Base-by-base conservation (phyloP, 331 rosid species). In the Erythrophleum ivorense region DNA sequence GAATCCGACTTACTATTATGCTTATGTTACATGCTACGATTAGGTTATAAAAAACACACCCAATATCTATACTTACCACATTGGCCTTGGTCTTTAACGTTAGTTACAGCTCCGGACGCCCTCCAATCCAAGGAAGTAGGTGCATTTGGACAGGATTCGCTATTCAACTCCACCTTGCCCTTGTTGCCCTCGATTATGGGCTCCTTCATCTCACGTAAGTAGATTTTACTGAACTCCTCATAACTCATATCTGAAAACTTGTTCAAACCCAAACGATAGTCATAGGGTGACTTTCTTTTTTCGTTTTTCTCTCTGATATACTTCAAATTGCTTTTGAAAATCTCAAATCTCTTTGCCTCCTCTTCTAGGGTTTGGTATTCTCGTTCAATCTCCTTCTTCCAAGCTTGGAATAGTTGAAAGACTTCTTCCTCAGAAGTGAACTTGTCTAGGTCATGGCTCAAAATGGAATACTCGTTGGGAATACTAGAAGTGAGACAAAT, bases 111-210 rank as follows among this genome's bases (percentile, higher is more conserved):
- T 34, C 88, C 91, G 15, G 21, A 64, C 12, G 79, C 49, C 82
- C 91, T 84, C 91, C 91, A 88, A 86, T 86, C 91, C 70, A 79
- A 82, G 77, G 85, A 62, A 1, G 81, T 40, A 80, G 90, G 80
- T 19, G 84, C 86, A 54, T 71, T 16, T 11, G 40, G 18, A 77
- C 85, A 85, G 5, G 85, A 50, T 21, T 38, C 38, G 74, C 57
- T 31, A 59, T 38, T 49, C 50, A 6, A 15, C 57, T 33, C 4
- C 13, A 2, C 4, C 29, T 74, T 34, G 58, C 86, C 73, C 10
- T 11, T 49, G 29, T 7, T 84, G 49, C 71, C 36, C 14, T 3
- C 59, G 33, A 43, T 2, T 21, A 9, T 19, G 1, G 92, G 85
- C 73, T 60, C 5, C 18, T 60, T 2, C 4, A 72, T 83, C 50